Evolutionary conservation across 257 asterid genomes (phyloP).

Genomic region (Solanum piurae): DNA sequence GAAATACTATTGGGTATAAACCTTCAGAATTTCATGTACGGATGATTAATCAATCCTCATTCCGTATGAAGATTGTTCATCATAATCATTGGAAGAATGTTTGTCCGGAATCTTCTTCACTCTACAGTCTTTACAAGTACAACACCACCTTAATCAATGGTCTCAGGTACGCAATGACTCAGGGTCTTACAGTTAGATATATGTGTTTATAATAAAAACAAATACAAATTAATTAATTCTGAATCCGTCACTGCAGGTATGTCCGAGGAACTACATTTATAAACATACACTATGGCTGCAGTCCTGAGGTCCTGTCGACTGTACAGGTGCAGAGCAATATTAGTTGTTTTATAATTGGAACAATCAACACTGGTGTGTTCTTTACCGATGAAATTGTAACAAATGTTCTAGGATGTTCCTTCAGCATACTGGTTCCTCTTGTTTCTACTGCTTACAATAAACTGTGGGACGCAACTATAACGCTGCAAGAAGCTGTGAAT

Average conservation of each 20-base stretch:
- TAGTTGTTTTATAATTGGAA: neutral
- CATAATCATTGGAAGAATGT: neutral
- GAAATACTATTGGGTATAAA: neutral
- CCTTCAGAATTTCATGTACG: neutral
- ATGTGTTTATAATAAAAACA: neutral
- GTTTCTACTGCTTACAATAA: neutral
- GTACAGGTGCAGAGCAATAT: neutral
- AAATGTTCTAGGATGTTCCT: neutral
- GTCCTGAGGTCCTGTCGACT: neutral
- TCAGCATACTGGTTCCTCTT: neutral
- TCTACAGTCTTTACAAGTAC: neutral
- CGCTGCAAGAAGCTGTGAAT: neutral
- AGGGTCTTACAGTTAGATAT: neutral
- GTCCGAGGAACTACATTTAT: neutral
- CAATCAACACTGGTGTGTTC: neutral
- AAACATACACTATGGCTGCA: conserved; percentile 2
- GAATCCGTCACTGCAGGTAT: neutral
- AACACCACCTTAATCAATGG: neutral
- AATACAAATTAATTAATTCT: neutral
- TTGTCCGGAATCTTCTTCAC: neutral
- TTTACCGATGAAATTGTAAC: neutral
- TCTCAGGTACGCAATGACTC: neutral
- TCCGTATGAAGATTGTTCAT: neutral
- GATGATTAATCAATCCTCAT: neutral
- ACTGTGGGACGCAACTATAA: neutral